Evolutionary conservation across 1,284 basidiomycete species (phyloP), one percentile per base, ranked within the genome.

Genomic region (Mycosarcoma maydis): DNA sequence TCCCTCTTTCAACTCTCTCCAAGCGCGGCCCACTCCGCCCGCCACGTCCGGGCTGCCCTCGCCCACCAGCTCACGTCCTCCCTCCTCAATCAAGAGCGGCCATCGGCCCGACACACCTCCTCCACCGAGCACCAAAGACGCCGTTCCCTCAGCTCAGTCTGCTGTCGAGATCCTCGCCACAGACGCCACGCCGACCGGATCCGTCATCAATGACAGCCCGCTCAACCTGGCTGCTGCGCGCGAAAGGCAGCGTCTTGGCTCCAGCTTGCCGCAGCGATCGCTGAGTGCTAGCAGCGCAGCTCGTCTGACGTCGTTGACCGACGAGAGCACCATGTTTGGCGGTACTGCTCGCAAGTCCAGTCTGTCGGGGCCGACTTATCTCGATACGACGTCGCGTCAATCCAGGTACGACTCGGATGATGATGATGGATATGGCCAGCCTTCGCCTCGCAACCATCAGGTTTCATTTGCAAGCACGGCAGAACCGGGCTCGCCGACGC

Each of bases 1-100:
- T 49, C 75, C 75, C 0, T 73, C 70, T 2, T 76, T 77, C 54
- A 72, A 67, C 39, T 77, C 75, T 7, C 71, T 77, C 11, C 61
- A 56, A 52, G 75, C 74, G 3, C 51, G 74, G 14, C 75, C 75
- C 0, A 77, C 75, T 8, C 75, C 75, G 10, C 75, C 75, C 13
- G 66, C 68, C 9, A 76, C 74, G 1, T 76, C 73, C 2, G 71
- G 62, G 9, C 49, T 55, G 10, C 64, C 59, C 1, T 71, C 66
- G 2, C 73, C 73, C 1, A 60, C 61, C 22, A 75, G 55, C 37
- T 49, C 69, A 3, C 61, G 53, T 26, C 69, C 61, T 2, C 69
- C 69, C 10, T 58, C 55, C 14, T 75, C 69, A 4, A 61, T 66
- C 53, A 46, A 39, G 19, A 64, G 66, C 30, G 60, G 44, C 10